Evolutionary conservation across 768 basidiomycete species (phyloP).

Genomic region (Mycena rosella): DNA sequence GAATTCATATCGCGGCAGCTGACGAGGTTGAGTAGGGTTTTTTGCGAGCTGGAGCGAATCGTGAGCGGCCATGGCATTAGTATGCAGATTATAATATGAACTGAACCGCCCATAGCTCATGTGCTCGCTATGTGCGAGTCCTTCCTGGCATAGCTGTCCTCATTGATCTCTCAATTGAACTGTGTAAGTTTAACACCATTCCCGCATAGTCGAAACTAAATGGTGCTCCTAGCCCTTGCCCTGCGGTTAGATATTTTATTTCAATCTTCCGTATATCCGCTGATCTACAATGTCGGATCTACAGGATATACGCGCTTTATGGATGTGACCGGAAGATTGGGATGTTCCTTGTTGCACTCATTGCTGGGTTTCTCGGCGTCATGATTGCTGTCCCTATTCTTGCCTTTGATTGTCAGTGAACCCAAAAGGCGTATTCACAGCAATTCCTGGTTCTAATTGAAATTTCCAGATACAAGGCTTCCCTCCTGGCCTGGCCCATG

Average conservation of each 20-base stretch:
- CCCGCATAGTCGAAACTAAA: background rate
- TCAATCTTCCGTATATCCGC: background rate
- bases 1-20: too few species aligned
- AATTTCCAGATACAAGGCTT: constrained; percentile 28
- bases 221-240: constrained; percentile 20
- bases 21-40: too few species aligned
- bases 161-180: constrained; percentile 33
- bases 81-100: too few species aligned
- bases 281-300: background rate
- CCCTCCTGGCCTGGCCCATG: constrained; percentile 35
- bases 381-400: constrained; percentile 37
- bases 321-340: constrained; percentile 25
- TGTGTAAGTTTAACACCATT: constrained; percentile 21
- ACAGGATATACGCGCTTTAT: constrained; percentile 31
- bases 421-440: background rate
- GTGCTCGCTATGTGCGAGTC: constrained; percentile 29
- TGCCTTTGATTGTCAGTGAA: constrained; percentile 30
- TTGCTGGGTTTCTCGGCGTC: constrained; percentile 34
- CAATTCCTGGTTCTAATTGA: background rate
- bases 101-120: constrained; percentile 1
- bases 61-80: constrained; percentile 15
- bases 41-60: constrained; percentile 33
- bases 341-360: constrained; percentile 16
- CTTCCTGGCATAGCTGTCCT: constrained; percentile 35
- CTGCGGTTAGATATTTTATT: constrained; percentile 15